A percentile compares a stretch with the other conserved stretches of the same genome.
These are phyloP conservation scores for Aspergillus piperis DNA, from an alignment of 2,329 filamentous ascomycete species.

Conservation along the genomic window DNA sequence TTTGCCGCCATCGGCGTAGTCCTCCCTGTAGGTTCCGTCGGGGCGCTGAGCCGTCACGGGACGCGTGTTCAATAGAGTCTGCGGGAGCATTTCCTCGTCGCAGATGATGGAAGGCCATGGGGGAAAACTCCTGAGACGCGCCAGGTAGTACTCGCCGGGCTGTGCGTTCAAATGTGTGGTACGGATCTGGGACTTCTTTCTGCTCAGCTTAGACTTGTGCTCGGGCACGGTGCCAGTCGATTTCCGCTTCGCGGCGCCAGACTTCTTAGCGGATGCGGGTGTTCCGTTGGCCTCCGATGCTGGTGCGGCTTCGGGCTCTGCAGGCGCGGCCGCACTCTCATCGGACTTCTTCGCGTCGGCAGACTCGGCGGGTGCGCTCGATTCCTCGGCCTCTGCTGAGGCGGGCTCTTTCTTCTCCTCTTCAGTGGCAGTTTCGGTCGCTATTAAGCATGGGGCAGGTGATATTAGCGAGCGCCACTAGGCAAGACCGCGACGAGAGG, in stretches of 20 bases:
- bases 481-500: not conserved
- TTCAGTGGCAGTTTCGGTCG: constrained; percentile 24
- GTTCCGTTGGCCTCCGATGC: constrained; percentile 49
- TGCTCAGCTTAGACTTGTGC: constrained; percentile 74
- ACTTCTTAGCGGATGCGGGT: constrained; percentile 52
- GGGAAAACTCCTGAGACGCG: constrained; percentile 91
- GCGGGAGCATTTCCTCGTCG: constrained; percentile 90
- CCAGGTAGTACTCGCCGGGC: constrained; percentile 88
- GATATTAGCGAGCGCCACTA: constrained; percentile 16
- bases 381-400: constrained; percentile 32
- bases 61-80: constrained; percentile 71
- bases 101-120: constrained; percentile 94
- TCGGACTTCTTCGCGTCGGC: constrained; percentile 29
- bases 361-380: constrained; percentile 25
- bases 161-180: constrained; percentile 75
- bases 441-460: constrained; percentile 13
- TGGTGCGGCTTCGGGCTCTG: constrained; percentile 29
- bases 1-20: constrained; percentile 85
- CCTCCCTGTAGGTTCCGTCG: constrained; percentile 84
- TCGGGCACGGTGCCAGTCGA: constrained; percentile 66
- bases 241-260: constrained; percentile 63
- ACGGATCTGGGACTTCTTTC: constrained; percentile 77
- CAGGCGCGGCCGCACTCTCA: constrained; percentile 23
- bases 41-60: constrained; percentile 79
- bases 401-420: constrained; percentile 33